Evolutionary conservation across 2,329 filamentous ascomycete genomes (phyloP), one percentile per base, ranked within the genome.

Genomic region (Penicillium verrucosum): DNA sequence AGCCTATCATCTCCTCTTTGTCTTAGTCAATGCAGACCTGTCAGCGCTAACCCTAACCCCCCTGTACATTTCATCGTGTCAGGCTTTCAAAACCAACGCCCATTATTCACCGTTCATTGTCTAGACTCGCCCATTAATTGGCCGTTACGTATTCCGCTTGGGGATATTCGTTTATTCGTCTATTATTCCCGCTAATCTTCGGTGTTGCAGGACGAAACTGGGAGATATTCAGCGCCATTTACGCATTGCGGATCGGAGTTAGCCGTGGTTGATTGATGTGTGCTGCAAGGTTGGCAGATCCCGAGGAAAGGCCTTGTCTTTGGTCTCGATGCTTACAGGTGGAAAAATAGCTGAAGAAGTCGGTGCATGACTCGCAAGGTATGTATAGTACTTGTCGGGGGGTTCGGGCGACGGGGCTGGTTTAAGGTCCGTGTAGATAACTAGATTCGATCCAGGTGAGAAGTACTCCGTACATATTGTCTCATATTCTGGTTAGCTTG

Each of bases 121-220:
- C n/a, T 48, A 27, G 62, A 30, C 30, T 21, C 14, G 16, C 27
- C 52, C 14, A 64, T 47, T 41, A 61, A 64, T 47, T 41, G 60
- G 52, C 18, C 36, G 32, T 58, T 32, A 7, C 5, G 11, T 57
- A 16, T 62, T 16, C 21, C 16, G 18, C 42, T 57, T 59, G 64
- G n/a, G 4, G 11, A 16, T 10, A 38, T 29, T 38, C 6, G 34
- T 38, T 21, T 21, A 21, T 21, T 21, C 18, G 18, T 21, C 5
- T 6, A 14, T 12, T 11, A n/a, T 50, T 11, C 47, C n/a, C 25
- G 10, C 10, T 30, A 5, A 10, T 29, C n/a, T 4, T 27, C 5
- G 27, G 18, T n/a, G 9, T 9, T 3, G 18, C 14, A n/a, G 44
- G 5, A 11, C 14, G 14, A 21, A 16, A 25, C 3, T 34, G 29